Evolutionary conservation across 768 basidiomycete species (phyloP), one percentile per base, ranked within the genome.

Genomic region (Gyrodon lividus): DNA sequence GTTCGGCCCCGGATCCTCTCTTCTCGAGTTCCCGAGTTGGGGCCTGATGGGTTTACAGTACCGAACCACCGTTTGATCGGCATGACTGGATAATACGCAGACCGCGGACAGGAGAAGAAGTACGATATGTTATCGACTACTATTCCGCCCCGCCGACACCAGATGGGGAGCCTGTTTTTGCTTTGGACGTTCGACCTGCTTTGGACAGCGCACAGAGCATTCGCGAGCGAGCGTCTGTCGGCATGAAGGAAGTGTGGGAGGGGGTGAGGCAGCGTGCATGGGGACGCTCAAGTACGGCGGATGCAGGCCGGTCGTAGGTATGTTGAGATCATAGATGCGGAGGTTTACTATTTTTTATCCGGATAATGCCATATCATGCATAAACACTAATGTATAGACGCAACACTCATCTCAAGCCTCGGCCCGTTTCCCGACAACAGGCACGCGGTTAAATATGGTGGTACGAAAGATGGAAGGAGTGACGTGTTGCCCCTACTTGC

Each of bases 81-180:
- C 97, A 99, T 67, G 97, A 99, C 73, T 99, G 97, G 97, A 72
- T 97, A 46, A 79, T 99, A 48, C 87, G 87, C 26, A 85, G 96
- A 46, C 84, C 86, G 28, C 74, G 75, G 35, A 85, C 87, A 1
- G 85, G 89, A 16, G 82, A 89, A 59, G 88, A 92, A 70, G 86
- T 92, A 46, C 88, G 92, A 65, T 96, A 99, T 70, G 89, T 99
- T 42, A 98, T 99, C 61, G 97, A 99, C 74, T 99, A 99, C 72
- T 98, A 98, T 70, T 89, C 91, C 42, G 93, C 92, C 0, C 92
- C 95, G 1, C 83, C 89, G 2, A 86, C 95, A 49, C 77, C 83
- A 7, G 89, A 97, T 58, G 96, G 96, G 7, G 89, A 89, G 40
- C 97, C 97, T 16, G 94, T 95, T 6, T 98, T 98, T 71, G 87